Base-by-base conservation (phyloP, 2,329 filamentous ascomycete genomes). In the Phialocephala sp. region DNA sequence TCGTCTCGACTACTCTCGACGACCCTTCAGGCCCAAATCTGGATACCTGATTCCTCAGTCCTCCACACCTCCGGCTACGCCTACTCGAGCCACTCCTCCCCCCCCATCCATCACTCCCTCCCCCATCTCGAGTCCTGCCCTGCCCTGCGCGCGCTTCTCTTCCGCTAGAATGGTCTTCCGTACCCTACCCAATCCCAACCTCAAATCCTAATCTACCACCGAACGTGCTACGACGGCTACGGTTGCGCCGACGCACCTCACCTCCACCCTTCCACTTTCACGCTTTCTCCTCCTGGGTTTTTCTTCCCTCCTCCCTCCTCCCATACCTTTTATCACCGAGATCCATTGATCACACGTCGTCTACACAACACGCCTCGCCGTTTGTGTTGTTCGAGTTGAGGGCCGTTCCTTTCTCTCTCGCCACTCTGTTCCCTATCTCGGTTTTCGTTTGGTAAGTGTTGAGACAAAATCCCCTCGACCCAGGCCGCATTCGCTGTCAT, bases 371-470 rank as follows among this genome's bases (percentile, higher is more conserved):
- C 64, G 58, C 56, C 35, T 57, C 52, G 64, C 45, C 62, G 64
- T 71, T 63, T 63, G 60, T 61, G 64, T 69, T 54, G 55, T 57
- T 59, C 35, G 54, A 65, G 50, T 66, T 43, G 66, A 69, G 60
- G 65, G 67, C 66, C 67, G 45, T 73, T 74, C 69, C 63, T 71
- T 74, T 72, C 69, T 69, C 69, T 72, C 45, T 56, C 35, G 57
- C 66, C 63, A 64, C 62, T 55, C 41, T 67, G 56, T 65, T 68
- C 62, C 27, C 41, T 59, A 37, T 68, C 67, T 60, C 60, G 43
- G 41, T 63, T 70, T 69, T 68, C 67, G 68, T 69, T 72, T 70
- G 71, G 71, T 73, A 62, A 69, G 71, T 71, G 36, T 58, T 66
- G 62, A 68, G 67, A 63, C 65, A 67, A 60, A 60, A 57, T 67